Base-by-base conservation (phyloP, 2,329 filamentous ascomycete genomes). In the Pyricularia pennisetigena region DNA sequence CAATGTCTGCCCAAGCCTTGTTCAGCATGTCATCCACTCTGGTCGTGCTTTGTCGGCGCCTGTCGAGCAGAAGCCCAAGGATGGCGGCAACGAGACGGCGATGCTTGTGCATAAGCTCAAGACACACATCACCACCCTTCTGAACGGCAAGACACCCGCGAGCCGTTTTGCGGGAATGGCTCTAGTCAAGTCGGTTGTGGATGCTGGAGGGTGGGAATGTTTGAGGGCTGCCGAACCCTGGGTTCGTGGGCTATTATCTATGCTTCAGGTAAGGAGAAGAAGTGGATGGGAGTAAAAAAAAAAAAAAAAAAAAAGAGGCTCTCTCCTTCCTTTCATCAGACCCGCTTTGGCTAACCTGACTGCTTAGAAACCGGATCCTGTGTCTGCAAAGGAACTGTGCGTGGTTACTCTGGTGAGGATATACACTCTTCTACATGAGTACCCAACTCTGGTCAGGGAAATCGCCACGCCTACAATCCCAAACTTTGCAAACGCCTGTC, bases 381-480 rank as follows among this genome's bases (percentile, higher is more conserved):
- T 85, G 7, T 86, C 89, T 4, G 88, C 88, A 41, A 96, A 95
- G 75, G 90, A 90, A 75, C 78, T 97, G 69, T 87, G 87, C 72
- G 82, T 97, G 66, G 85, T 95, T 70, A 87, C 91, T 16, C 81
- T 97, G 70, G 91, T 91, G 24, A 89, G 91, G 74, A 93, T 97
- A 72, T 97, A 95, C 79, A 85, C 88, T 72, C 85, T 95, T 49
- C 90, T 94, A 59, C 91, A 93, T 74, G 87, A 90, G 54, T 93
- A 93, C 75, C 92, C 90, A 69, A 95, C 92, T 9, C 82, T 97
- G 67, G 83, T 94, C 63, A 86, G 94, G 73, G 94, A 97, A 76
- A 92, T 97, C 70, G 94, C 91, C 0, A 97, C 93, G 0, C 93
- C 93, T 2, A 91, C 88, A 3, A 80, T 97, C 24, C 88, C 92